A percentile compares a stretch with the other conserved stretches of the same genome.
Conservation (phyloP, 1,284 basidiomycete species). For the Fomitopsis pinicola region DNA sequence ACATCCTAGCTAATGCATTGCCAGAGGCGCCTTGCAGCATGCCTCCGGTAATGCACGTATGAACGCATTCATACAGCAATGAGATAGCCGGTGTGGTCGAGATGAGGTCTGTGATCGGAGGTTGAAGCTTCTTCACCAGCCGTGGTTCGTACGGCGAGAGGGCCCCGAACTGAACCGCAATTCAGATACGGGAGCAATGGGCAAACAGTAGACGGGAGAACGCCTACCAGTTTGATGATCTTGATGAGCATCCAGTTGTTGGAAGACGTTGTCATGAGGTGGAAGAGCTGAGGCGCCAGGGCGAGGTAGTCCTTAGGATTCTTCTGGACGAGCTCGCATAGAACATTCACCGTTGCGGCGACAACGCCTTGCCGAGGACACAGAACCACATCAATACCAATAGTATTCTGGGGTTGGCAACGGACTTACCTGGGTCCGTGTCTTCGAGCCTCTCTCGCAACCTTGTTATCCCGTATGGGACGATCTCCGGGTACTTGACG, state of each 20-base stretch:
- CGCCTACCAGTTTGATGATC: slow-evolving; percentile 87
- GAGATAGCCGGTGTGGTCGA: slow-evolving; percentile 95
- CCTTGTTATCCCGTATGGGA: slow-evolving; percentile 61
- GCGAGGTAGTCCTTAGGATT: slow-evolving; percentile 78
- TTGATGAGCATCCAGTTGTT: slow-evolving; percentile 99
- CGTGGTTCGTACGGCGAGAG: slow-evolving; percentile 90
- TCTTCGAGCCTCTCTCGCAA: slow-evolving; percentile 87
- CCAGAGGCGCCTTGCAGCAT: slow-evolving; percentile 86
- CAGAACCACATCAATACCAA: neutral
- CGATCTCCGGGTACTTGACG: slow-evolving; percentile 75
- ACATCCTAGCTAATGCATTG: slow-evolving; percentile 81
- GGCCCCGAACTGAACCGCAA: slow-evolving; percentile 71
- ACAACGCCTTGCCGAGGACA: slow-evolving; percentile 65
- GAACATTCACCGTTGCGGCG: slow-evolving; percentile 88
- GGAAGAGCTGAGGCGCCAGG: slow-evolving; percentile 91
- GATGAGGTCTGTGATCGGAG: slow-evolving; percentile 92
- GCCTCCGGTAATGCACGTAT: slow-evolving; percentile 95
- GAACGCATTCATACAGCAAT: slow-evolving; percentile 95
- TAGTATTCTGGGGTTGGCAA: neutral
- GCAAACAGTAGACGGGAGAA: slow-evolving; percentile 6
- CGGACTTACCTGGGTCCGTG: slow-evolving; percentile 63
- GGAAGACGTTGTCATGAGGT: slow-evolving; percentile 88
- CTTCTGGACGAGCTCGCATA: slow-evolving; percentile 87
- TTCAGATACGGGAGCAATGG: slow-evolving; percentile 2
- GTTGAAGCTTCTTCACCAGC: slow-evolving; percentile 89